phyloP scores from a whole-genome alignment of 2,329 filamentous ascomycete species.

The Fusarium secorum region DNA sequence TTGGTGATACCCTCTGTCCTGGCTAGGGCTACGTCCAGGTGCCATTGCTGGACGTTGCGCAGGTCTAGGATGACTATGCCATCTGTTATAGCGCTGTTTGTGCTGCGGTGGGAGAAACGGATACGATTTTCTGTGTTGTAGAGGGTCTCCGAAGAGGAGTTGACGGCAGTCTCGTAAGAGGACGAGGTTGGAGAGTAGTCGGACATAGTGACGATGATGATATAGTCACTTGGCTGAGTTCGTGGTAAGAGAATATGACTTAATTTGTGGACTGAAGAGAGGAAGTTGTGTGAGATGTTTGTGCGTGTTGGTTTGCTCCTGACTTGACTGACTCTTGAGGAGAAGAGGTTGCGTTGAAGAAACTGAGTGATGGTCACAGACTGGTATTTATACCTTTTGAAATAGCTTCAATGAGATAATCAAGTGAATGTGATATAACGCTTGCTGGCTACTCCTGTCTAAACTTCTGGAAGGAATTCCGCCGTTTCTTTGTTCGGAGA shows the following conservation, averaged over 20 bases:
- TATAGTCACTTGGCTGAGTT: neutral
- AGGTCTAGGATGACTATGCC: neutral
- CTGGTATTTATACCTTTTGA: neutral
- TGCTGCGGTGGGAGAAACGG: neutral
- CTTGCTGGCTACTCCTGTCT: rapidly evolving
- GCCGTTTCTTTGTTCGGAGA: neutral
- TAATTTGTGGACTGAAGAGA: rapidly evolving
- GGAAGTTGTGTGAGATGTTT: neutral
- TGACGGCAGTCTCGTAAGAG: rapidly evolving
- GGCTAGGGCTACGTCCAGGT: neutral
- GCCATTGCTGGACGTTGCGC: conserved; percentile 1
- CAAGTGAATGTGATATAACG: neutral
- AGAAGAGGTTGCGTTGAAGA: neutral
- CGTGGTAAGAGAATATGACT: neutral
- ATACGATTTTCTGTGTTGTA: neutral
- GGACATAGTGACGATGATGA: neutral
- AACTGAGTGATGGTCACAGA: neutral
- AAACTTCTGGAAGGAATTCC: neutral
- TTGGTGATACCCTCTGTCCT: neutral
- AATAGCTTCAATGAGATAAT: neutral
- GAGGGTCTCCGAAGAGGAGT: neutral
- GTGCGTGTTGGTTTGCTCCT: neutral
- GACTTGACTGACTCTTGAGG: neutral
- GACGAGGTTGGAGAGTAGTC: neutral
- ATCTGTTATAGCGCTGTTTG: neutral